A percentile compares a stretch with the other conserved stretches of the same genome.
These are phyloP conservation scores for Salix dunnii DNA, from an alignment of 345 rosid genomes.

Conservation along the genomic window DNA sequence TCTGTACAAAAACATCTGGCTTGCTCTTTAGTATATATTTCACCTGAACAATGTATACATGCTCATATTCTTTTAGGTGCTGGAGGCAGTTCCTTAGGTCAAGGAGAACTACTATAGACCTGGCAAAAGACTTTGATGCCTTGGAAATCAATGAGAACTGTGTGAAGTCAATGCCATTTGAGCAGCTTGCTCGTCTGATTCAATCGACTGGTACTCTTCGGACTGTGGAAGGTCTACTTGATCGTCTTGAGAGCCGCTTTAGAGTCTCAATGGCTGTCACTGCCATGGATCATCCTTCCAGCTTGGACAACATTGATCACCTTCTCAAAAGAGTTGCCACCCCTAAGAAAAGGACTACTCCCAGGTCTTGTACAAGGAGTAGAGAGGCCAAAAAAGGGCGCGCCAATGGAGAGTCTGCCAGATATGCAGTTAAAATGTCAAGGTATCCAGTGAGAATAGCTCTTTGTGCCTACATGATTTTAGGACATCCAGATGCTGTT, in stretches of 20 bases:
- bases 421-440: conserved; percentile 40
- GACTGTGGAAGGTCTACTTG: conserved; percentile 61
- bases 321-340: conserved; percentile 81
- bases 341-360: conserved; percentile 53
- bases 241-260: conserved; percentile 75
- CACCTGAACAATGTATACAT: background rate
- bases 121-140: conserved; percentile 62
- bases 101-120: conserved; percentile 63
- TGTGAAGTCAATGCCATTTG: conserved; percentile 70
- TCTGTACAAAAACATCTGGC: background rate
- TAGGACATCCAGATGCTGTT: conserved; percentile 97
- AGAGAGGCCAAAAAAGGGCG: conserved; percentile 53
- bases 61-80: conserved; percentile 47
- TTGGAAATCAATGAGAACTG: conserved; percentile 55
- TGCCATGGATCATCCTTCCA: conserved; percentile 24
- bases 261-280: conserved; percentile 49
- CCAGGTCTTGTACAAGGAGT: conserved; percentile 41
- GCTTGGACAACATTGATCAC: conserved; percentile 74
- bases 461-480: conserved; percentile 93
- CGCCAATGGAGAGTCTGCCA: conserved; percentile 33
- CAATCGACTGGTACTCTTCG: conserved; percentile 61
- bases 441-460: conserved; percentile 87
- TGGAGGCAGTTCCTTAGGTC: conserved; percentile 73
- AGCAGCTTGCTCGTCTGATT: conserved; percentile 68
- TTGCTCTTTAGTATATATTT: background rate